Evolutionary conservation across 2,329 filamentous ascomycete genomes (phyloP).

Genomic region (Hypoxylon sp.): DNA sequence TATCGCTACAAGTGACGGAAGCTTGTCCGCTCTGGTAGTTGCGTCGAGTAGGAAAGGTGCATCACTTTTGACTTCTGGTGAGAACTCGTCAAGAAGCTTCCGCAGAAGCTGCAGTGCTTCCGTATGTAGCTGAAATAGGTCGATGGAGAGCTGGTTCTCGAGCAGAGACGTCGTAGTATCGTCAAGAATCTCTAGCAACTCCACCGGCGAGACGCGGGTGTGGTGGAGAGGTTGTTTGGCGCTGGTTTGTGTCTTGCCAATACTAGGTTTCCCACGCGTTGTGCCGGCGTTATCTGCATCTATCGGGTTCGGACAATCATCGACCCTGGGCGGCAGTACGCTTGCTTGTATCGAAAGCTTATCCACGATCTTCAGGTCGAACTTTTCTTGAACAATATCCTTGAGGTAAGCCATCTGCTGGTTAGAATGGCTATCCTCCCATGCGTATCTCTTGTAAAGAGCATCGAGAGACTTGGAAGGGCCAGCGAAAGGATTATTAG

Average conservation of each 20-base stretch:
- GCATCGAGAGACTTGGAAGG: constrained; percentile 20
- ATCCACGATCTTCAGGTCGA: constrained; percentile 11
- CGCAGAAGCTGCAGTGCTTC: constrained; percentile 35
- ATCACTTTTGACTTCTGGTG: constrained; percentile 16
- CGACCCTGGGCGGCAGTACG: neutral
- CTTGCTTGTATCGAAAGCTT: constrained; percentile 8
- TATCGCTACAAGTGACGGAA: constrained; percentile 16
- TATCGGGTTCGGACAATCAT: neutral
- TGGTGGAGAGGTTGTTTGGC: constrained; percentile 23
- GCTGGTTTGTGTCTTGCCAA: constrained; percentile 10
- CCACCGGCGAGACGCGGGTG: constrained; percentile 40
- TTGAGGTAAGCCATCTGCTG: constrained; percentile 20
- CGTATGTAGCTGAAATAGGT: constrained; percentile 44
- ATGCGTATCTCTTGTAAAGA: constrained; percentile 15
- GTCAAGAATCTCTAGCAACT: constrained; percentile 43
- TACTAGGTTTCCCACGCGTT: neutral
- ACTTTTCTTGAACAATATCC: constrained; percentile 26
- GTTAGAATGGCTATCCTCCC: constrained; percentile 5
- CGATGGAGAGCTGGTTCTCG: constrained; percentile 42
- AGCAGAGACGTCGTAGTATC: constrained; percentile 38
- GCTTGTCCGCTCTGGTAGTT: constrained; percentile 6
- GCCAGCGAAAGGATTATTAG: neutral
- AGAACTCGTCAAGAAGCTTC: constrained; percentile 22
- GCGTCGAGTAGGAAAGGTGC: constrained; percentile 14
- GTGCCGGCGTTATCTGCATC: neutral